Conservation (phyloP, 2,329 filamentous ascomycete genomes). For the Ophiocordyceps robertsii region DNA sequence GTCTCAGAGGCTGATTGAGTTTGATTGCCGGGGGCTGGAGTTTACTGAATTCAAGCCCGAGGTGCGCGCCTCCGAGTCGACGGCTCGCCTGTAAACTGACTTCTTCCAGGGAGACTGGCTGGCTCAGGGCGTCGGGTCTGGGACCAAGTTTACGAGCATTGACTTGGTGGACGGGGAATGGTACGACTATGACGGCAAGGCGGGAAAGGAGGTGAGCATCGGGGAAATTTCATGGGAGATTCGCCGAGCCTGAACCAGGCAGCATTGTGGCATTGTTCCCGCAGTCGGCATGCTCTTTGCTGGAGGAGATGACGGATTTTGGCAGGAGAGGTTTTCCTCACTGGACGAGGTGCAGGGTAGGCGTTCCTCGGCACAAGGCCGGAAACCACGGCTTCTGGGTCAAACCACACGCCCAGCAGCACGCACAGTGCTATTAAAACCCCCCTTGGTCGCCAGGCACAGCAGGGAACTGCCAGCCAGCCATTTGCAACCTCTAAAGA, state of each 20-base stretch:
- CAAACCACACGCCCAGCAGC: background rate
- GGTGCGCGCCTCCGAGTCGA: slow-evolving; percentile 30
- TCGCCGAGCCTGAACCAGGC: slow-evolving; percentile 40
- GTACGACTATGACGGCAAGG: slow-evolving; percentile 97
- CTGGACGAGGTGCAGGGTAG: no score
- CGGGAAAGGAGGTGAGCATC: slow-evolving; percentile 81
- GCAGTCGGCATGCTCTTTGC: no score
- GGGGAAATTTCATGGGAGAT: slow-evolving; percentile 84
- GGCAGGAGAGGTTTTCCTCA: no score
- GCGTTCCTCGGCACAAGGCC: no score
- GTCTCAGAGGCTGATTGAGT: slow-evolving; percentile 66
- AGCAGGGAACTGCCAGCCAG: background rate
- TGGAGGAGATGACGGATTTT: no score
- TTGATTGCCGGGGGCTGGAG: slow-evolving; percentile 89
- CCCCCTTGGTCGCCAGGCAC: no score
- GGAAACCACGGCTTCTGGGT: no score
- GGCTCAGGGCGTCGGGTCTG: slow-evolving; percentile 67
- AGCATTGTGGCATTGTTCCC: no score
- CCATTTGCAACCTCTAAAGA: background rate
- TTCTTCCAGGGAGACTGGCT: slow-evolving; percentile 68
- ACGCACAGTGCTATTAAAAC: background rate
- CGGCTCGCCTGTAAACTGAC: background rate
- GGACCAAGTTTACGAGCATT: slow-evolving; percentile 67
- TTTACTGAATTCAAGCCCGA: slow-evolving; percentile 86
- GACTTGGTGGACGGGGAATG: slow-evolving; percentile 85